Conservation (phyloP, 192 early-diverging fungal genomes). For the Bifiguratus adelaidae region DNA sequence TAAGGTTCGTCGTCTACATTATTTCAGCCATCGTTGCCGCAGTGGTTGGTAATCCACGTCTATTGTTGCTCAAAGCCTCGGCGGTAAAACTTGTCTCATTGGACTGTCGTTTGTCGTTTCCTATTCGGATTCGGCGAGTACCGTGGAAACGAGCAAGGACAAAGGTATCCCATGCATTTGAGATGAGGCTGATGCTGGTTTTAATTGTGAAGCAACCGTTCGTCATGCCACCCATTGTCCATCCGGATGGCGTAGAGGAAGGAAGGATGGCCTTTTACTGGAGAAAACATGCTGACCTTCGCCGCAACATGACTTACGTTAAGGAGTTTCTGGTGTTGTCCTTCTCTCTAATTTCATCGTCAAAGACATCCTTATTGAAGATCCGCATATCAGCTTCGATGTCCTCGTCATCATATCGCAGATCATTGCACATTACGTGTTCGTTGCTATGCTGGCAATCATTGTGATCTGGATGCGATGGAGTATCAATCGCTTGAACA, state of each 20-base stretch:
- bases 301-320: constrained; percentile 12
- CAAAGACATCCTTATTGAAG: constrained; percentile 13
- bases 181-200: constrained; percentile 21
- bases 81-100: constrained; percentile 7
- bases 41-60: constrained; percentile 13
- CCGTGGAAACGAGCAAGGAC: too few species aligned
- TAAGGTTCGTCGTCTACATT: constrained; percentile 16
- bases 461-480: too few species aligned
- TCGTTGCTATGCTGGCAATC: too few species aligned
- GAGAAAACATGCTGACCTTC: constrained; percentile 16
- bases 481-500: too few species aligned
- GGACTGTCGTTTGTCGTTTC: constrained; percentile 15
- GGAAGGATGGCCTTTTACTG: constrained; percentile 19
- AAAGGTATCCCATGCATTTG: too few species aligned
- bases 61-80: constrained; percentile 20
- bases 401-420: too few species aligned
- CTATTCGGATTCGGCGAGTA: background rate
- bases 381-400: too few species aligned
- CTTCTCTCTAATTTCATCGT: constrained; percentile 27
- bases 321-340: constrained; percentile 22
- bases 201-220: constrained; percentile 21
- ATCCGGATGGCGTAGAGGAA: constrained; percentile 17
- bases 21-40: constrained; percentile 14
- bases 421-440: too few species aligned
- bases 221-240: constrained; percentile 12